phyloP scores from a whole-genome alignment of 805 yeast species.

The Saccharomyces paradoxus region DNA sequence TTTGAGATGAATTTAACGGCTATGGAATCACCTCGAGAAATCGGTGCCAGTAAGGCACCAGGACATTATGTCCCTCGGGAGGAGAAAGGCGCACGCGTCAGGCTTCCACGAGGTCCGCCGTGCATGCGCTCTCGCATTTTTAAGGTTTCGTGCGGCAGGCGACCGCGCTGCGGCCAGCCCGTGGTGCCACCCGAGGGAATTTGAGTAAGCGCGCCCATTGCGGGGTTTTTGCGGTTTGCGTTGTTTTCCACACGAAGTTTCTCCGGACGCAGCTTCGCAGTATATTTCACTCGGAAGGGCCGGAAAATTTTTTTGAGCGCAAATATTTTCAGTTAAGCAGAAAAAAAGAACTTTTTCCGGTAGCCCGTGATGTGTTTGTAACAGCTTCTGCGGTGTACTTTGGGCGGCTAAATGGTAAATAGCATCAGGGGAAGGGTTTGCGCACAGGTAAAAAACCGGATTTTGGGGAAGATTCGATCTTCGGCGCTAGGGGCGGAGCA shows the following conservation, averaged over 20 bases:
- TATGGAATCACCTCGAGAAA: neutral
- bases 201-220: neutral
- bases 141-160: neutral
- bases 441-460: neutral
- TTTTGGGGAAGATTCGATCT: neutral
- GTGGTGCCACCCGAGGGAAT: neutral
- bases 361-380: neutral
- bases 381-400: neutral
- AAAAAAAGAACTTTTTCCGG: neutral
- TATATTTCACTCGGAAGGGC: neutral
- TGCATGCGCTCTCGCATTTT: neutral
- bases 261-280: neutral
- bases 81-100: neutral
- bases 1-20: neutral
- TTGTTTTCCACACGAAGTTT: neutral
- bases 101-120: neutral
- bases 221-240: neutral
- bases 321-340: neutral
- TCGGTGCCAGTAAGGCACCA: neutral
- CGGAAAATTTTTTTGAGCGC: neutral
- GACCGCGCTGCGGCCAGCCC: neutral
- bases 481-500: neutral
- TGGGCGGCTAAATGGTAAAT: neutral
- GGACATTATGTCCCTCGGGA: neutral
- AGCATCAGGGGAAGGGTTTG: neutral